Base-by-base conservation (phyloP, 305 asterid genomes). In the Caryopteris hybrid region DNA sequence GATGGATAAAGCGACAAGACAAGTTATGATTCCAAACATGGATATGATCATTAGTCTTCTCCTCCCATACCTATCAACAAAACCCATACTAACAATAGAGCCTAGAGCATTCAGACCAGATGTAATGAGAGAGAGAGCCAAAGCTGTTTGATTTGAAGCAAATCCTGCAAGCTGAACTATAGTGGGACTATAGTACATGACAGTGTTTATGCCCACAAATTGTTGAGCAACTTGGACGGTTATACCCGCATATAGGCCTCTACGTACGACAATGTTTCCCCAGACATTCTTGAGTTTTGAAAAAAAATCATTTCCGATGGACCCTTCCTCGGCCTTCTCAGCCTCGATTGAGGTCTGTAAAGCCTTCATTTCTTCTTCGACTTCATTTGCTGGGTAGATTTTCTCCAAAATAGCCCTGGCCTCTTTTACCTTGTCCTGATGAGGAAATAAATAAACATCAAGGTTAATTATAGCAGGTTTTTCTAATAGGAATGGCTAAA, bases 101-200 rank as follows among this genome's bases (percentile, higher is more conserved):
- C 97, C 96, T 2, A 88, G 22, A 0, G 91, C 86, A 47, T 91
- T 91, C 33, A 91, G 91, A 9, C 97, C 96, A 0, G 95, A 88
- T 0, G 96, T 91, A 58, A 88, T 80, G 25, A 88, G 91, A n/a
- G 96, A 88, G 25, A 88, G 85, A 0, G 92, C 90, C 67, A 91
- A 14, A 31, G 97, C 96, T 0, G 95, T 86, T 81, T 67, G 64
- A 17, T 88, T 91, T 2, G 97, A 86, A 43, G 92, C 92, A 50
- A 81, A 91, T 20, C 97, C 97, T 0, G 95, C 95, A 0, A 82
- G 77, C 71, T 91, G 96, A 14, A 88, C 90, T 9, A 91, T 91
- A 0, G 91, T 81, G 13, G 96, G 97, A 71, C 96, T 88, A 20
- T 88, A 88, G 76, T 88, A 91, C 97, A 90, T 90, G 52, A 90